Conservation (phyloP, 139 green algal genomes). For the Microglena sp. region DNA sequence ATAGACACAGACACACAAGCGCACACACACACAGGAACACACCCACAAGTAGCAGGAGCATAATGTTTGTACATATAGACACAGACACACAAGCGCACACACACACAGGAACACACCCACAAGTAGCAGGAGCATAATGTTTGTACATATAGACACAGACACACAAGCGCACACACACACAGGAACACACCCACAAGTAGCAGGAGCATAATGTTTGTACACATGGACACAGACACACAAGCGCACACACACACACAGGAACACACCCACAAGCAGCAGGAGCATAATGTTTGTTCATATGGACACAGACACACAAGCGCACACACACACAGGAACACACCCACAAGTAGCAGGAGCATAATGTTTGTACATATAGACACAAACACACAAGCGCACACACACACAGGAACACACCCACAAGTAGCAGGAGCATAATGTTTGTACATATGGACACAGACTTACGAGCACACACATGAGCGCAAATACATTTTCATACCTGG, state of each 20-base stretch:
- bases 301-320: neutral
- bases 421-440: no score
- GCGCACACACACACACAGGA: neutral
- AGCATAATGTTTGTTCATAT: neutral
- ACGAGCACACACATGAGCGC: conserved; percentile 5
- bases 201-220: neutral
- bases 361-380: conserved; percentile 1
- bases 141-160: neutral
- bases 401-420: neutral
- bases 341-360: neutral
- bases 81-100: conserved; percentile 5
- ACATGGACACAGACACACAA: no score
- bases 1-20: conserved; percentile 2
- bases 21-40: no score
- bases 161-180: conserved; percentile 3
- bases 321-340: conserved; percentile 7
- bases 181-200: neutral
- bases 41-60: no score
- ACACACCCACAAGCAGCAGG: neutral
- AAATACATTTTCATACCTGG: no score
- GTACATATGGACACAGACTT: neutral
- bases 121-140: no score
- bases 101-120: no score
- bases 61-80: neutral
- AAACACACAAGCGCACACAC: conserved; percentile 3